Evolutionary conservation across 148 eudicot genomes (phyloP), one percentile per base, ranked within the genome.

Genomic region (Agrostemma githago): DNA sequence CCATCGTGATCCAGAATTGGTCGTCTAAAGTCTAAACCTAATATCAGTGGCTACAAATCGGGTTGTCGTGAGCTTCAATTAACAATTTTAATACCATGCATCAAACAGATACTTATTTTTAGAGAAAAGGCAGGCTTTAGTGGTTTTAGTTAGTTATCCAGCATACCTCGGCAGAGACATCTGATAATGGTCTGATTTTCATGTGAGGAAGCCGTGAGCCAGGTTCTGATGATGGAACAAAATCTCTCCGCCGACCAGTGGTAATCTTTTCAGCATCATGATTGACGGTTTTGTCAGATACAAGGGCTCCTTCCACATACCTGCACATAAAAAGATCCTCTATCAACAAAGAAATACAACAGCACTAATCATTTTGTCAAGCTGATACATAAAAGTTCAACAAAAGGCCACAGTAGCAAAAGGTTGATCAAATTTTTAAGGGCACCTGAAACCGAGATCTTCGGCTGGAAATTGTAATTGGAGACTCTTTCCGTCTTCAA

Each of bases 381-480:
- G 34, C 34, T 26, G 34, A 26, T 26, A 51, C 4, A 12, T 51
- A 51, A 51, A n/a, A 16, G 20, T 8, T 59, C 5, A 8, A 17
- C 26, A 59, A 59, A 5, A 6, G 9, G 4, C 26, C 62, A 59
- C 3, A 17, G 62, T 19, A 19, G 26, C 26, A 17, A 20, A 9
- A 59, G 20, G 34, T 16, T 19, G 5, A 59, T 17, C 62, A 17
- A 4, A 58, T 0, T 41, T 10, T 12, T 17, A 73, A 38, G 15
- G 15, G 7, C 81, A 90, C 99, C 97, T 85, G 84, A 90, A 95
- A 79, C 99, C 99, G 39, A 95, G 89, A 85, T 95, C 99, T 81
- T 92, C 99, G n/a, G 96, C 99, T 68, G 96, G 99, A 72, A 95
- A 95, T 80, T 95, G 97, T 53, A 95, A 91, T 82, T 95, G 99